phyloP scores from a whole-genome alignment of 768 basidiomycete genomes.

The Leccinum incarnatum region DNA sequence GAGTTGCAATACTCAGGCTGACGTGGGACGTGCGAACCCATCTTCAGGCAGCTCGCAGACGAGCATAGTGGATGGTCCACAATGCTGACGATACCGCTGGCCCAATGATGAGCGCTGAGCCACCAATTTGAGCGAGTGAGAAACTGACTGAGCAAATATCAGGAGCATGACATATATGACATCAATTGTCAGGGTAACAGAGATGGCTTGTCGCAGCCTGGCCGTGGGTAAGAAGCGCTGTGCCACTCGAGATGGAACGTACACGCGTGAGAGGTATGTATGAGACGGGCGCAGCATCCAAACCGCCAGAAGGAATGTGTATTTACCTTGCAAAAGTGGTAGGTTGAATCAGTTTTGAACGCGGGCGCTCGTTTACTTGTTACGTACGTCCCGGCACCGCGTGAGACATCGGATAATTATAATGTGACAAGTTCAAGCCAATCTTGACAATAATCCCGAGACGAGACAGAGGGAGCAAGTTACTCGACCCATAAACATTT shows the following conservation, averaged over 20 bases:
- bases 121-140: neutral
- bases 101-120: no score
- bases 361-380: neutral
- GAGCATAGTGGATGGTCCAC: neutral
- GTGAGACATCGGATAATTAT: neutral
- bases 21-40: constrained; percentile 1
- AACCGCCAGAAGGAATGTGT: neutral
- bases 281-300: neutral
- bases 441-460: neutral
- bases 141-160: neutral
- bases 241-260: neutral
- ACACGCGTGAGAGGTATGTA: neutral
- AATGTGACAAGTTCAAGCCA: neutral
- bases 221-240: neutral
- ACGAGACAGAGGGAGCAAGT: neutral
- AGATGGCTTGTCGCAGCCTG: neutral
- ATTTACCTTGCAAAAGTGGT: neutral
- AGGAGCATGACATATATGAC: neutral
- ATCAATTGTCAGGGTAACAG: neutral
- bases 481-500: neutral
- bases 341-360: neutral
- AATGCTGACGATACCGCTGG: neutral
- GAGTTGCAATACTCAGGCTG: neutral
- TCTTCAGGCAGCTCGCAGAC: neutral
- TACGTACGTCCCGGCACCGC: neutral